phyloP scores from a whole-genome alignment of 2,329 filamentous ascomycete genomes.

The Tolypocladium capitatum region DNA sequence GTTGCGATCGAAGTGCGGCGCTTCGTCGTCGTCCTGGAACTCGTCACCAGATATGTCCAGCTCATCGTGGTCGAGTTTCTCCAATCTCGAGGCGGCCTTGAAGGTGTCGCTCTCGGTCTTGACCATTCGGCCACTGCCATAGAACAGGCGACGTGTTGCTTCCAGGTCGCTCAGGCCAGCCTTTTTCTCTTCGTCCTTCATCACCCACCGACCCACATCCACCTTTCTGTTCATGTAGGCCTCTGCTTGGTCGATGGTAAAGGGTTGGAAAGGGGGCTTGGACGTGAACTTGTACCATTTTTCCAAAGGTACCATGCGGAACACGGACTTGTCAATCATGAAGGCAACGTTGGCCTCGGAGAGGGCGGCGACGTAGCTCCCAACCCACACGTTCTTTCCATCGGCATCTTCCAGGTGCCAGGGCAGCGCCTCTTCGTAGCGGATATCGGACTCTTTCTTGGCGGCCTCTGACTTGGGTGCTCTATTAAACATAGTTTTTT shows the following conservation, averaged over 20 bases:
- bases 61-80: conserved; percentile 59
- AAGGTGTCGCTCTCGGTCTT: conserved; percentile 58
- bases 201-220: conserved; percentile 67
- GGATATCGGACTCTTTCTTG: conserved; percentile 58
- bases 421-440: conserved; percentile 89
- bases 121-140: conserved; percentile 41
- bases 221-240: conserved; percentile 68
- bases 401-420: conserved; percentile 98
- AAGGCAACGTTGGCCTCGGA: conserved; percentile 77
- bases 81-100: conserved; percentile 44
- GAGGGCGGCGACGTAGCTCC: conserved; percentile 77
- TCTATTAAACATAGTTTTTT: conserved; percentile 78
- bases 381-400: conserved; percentile 87
- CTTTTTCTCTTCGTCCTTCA: conserved; percentile 51
- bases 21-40: conserved; percentile 83
- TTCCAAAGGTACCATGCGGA: conserved; percentile 81
- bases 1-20: conserved; percentile 59
- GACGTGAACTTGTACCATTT: conserved; percentile 87
- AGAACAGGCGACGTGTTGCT: conserved; percentile 38
- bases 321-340: conserved; percentile 54
- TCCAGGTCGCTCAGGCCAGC: conserved; percentile 44
- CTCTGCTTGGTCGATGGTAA: conserved; percentile 76
- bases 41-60: conserved; percentile 55
- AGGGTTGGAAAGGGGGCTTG: conserved; percentile 65
- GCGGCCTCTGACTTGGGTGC: conserved; percentile 68